Base-by-base conservation (phyloP, 352 stramenopile genomes). In the Pythium graminicola region DNA sequence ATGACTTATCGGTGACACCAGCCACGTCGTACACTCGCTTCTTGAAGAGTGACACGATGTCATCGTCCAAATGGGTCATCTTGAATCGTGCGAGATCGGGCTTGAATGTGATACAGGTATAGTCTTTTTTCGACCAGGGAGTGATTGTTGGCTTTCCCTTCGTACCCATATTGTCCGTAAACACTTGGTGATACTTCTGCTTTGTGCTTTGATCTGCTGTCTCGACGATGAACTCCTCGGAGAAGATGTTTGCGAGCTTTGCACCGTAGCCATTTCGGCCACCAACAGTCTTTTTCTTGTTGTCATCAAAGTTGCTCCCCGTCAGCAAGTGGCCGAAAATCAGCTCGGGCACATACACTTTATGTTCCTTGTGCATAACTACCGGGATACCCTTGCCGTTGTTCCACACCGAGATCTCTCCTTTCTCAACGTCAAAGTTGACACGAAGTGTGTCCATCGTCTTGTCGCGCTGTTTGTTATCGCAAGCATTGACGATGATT, bases 181-280 rank as follows among this genome's bases (percentile, higher is more conserved):
- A 93, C 4, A 93, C 77, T 60, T 94, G 83, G 33, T 83, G 89
- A 72, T 99, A 99, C 47, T 89, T 81, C 55, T 98, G 77, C 16
- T 97, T 96, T 23, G 72, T 74, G 23, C 83, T 86, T 1, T 82
- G 72, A 59, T 99, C 97, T 0, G 94, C 80, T 16, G 97, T 99
- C 64, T 99, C 97, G 4, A 99, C 95, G 27, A 94, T 75, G 65
- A 99, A 99, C 62, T 98, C 71, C 10, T 77, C 98, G 14, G 93
- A 99, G 70, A 99, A 99, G 64, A 99, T 99, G 66, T 99, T 99
- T 3, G 98, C 95, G 4, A 99, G 78, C 70, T 99, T 99, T 1
- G 97, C 97, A 32, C 97, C 97, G 58, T 98, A 99, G 16, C 97
- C 97, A 64, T 99, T 98, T 24, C 95, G 69, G 47, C 97, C 97